Percentiles rank a stretch among this genome's conserved stretches.
Evolutionary conservation across 2,329 filamentous ascomycete genomes (phyloP).

Genomic region (Cladophialophora psammophila): DNA sequence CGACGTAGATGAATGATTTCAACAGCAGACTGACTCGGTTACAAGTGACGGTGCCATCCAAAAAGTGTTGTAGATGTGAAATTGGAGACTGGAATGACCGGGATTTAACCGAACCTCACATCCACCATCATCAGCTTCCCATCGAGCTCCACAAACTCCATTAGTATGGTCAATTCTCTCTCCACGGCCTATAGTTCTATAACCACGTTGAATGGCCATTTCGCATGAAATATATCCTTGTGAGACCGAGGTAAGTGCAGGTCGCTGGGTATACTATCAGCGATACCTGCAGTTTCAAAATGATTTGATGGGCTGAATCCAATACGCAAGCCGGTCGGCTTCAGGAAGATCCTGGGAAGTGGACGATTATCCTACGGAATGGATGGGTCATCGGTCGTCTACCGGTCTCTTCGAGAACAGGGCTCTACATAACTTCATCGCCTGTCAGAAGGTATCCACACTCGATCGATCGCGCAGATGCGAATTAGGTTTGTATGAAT

Average conservation of each 20-base stretch:
- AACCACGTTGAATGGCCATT: not conserved
- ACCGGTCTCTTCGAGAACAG: not conserved
- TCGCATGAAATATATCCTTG: not conserved
- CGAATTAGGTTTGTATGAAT: constrained; percentile 5
- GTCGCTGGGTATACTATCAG: not conserved
- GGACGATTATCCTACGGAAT: not conserved
- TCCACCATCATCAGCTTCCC: not conserved
- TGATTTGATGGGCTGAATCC: not conserved
- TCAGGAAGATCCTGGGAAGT: not conserved
- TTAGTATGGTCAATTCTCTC: no score
- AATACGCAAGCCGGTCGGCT: not conserved
- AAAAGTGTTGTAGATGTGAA: not conserved
- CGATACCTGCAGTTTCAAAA: not conserved
- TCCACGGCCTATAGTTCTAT: not conserved
- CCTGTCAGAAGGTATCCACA: not conserved
- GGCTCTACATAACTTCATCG: not conserved
- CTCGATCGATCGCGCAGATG: not conserved
- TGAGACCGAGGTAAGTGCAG: not conserved
- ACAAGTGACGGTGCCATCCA: not conserved
- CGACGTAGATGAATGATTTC: not conserved
- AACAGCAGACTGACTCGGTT: not conserved
- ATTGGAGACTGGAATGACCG: not conserved
- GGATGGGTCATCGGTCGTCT: not conserved
- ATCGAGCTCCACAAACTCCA: not conserved
- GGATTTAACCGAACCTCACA: constrained; percentile 1